These are phyloP conservation scores for Leccinum arenicola DNA, from an alignment of 768 basidiomycete genomes.

Conservation along the genomic window DNA sequence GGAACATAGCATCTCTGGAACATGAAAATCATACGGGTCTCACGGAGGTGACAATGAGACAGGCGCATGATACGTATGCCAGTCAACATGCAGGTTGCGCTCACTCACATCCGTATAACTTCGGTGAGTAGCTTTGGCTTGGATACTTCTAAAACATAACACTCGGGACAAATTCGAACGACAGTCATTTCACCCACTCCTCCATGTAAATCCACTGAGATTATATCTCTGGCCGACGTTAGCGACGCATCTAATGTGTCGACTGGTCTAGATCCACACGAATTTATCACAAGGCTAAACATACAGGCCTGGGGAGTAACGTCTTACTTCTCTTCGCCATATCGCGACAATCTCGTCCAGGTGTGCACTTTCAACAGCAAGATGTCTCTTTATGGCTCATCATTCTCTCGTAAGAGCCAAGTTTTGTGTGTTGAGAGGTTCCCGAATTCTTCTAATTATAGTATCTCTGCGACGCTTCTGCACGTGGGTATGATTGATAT, in stretches of 20 bases:
- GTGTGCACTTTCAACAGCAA: slow-evolving; percentile 32
- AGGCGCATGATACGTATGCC: slow-evolving; percentile 59
- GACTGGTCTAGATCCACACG: slow-evolving; percentile 67
- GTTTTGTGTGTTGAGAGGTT: slow-evolving; percentile 57
- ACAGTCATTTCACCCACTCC: slow-evolving; percentile 64
- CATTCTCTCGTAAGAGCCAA: slow-evolving; percentile 43
- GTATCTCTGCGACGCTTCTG: slow-evolving; percentile 77
- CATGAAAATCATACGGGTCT: slow-evolving; percentile 54
- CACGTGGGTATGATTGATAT: slow-evolving; percentile 83
- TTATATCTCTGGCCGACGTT: slow-evolving; percentile 75
- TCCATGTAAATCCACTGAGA: slow-evolving; percentile 76
- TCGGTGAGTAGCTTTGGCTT: slow-evolving; percentile 43
- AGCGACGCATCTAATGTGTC: slow-evolving; percentile 85
- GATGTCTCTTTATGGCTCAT: neutral
- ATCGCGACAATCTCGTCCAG: slow-evolving; percentile 73
- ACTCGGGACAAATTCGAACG: slow-evolving; percentile 54
- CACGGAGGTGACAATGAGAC: slow-evolving; percentile 64
- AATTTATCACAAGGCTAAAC: slow-evolving; percentile 78
- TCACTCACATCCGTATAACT: slow-evolving; percentile 22
- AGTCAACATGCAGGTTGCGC: no score
- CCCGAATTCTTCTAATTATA: slow-evolving; percentile 66
- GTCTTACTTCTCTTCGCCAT: slow-evolving; percentile 70
- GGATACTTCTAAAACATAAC: slow-evolving; percentile 2
- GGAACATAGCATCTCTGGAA: slow-evolving; percentile 54
- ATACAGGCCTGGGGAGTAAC: slow-evolving; percentile 56